Conservation (phyloP, 768 basidiomycete species). For the Suillus luteus region DNA sequence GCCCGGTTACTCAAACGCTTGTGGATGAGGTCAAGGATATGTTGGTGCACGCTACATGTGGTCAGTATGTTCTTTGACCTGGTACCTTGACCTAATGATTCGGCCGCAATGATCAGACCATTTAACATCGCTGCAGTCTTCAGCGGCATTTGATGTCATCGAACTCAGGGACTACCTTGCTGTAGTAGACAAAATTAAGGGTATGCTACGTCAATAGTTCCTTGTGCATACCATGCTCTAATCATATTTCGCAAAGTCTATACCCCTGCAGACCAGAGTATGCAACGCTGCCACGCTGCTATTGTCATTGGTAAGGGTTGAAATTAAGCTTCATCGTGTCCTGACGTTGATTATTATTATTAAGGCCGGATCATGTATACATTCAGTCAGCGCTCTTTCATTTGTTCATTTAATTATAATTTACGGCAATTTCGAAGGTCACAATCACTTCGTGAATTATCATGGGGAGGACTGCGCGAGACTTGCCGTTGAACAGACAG, state of each 20-base stretch:
- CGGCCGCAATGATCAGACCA: constrained; percentile 8
- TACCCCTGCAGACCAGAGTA: too few relatives aligned
- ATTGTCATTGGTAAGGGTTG: constrained; percentile 9
- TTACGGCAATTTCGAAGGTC: constrained; percentile 11
- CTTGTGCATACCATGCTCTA: background rate
- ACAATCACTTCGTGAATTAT: constrained; percentile 37
- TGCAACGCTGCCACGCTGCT: background rate
- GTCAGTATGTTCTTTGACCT: background rate
- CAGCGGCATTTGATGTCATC: constrained; percentile 1
- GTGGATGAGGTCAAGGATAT: constrained; percentile 8
- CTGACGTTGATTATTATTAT: background rate
- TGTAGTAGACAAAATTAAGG: constrained; percentile 7
- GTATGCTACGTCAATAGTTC: too few relatives aligned
- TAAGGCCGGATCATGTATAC: constrained; percentile 46
- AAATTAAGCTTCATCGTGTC: background rate
- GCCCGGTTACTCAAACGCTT: background rate
- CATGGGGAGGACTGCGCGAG: constrained; percentile 39
- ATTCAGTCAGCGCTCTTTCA: constrained; percentile 22
- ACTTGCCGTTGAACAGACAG: constrained; percentile 26
- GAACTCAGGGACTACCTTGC: constrained; percentile 9
- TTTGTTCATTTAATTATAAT: background rate
- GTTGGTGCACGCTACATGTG: constrained; percentile 1
- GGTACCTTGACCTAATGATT: background rate
- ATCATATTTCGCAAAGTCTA: too few relatives aligned
- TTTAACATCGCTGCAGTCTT: constrained; percentile 17